Percentiles rank a stretch among this genome's conserved stretches.
Conservation (phyloP, 345 rosid genomes). For the Salix koriyanagi region DNA sequence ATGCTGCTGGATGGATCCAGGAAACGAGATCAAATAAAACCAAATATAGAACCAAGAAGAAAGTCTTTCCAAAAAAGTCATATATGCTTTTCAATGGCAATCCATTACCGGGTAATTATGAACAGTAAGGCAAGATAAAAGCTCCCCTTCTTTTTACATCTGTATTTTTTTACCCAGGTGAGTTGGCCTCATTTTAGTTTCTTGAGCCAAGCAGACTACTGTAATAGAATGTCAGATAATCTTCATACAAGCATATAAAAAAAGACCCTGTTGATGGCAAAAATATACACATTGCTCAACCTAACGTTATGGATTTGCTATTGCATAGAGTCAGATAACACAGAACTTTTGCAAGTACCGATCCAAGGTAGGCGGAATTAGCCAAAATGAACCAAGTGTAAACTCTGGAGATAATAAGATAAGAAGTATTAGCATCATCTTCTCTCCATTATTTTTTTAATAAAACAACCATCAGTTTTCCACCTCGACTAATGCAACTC, state of each 20-base stretch:
- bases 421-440: neutral
- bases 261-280: neutral
- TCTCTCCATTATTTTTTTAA: neutral
- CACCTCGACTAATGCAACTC: neutral
- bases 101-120: neutral
- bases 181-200: neutral
- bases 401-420: neutral
- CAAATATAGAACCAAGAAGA: neutral
- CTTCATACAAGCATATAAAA: neutral
- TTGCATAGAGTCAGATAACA: neutral
- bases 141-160: neutral
- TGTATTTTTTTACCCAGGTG: neutral
- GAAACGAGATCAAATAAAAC: neutral
- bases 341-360: neutral
- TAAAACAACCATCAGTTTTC: neutral
- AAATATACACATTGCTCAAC: neutral
- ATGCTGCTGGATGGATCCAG: neutral
- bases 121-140: neutral
- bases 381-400: neutral
- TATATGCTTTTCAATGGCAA: neutral
- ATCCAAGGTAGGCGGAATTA: neutral
- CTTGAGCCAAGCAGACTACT: neutral
- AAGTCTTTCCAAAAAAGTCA: neutral
- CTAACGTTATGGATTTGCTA: neutral
- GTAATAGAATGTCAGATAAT: neutral